phyloP scores from a whole-genome alignment of 208 protist species.

The Crithidia expoeki region DNA sequence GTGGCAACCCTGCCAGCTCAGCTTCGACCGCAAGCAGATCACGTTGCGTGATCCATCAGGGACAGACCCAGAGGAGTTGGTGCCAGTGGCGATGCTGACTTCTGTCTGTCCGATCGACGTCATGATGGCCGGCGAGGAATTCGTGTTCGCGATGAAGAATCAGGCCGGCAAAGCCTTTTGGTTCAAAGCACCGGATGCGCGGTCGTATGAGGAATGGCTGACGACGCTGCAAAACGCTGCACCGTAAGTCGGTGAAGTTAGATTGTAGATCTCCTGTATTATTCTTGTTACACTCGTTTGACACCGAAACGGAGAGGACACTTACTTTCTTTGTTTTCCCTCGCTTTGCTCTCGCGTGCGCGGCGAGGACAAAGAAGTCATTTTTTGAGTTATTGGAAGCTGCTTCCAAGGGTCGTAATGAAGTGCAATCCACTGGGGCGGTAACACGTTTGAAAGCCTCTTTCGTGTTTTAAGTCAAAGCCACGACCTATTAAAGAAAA shows the following conservation, averaged over 20 bases:
- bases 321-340: too few relatives aligned
- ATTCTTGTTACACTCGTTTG: too few relatives aligned
- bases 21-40: slow-evolving; percentile 50
- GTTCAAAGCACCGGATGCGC: slow-evolving; percentile 61
- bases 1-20: slow-evolving; percentile 84
- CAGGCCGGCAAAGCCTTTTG: slow-evolving; percentile 83
- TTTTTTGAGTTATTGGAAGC: too few relatives aligned
- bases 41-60: slow-evolving; percentile 41
- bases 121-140: slow-evolving; percentile 69
- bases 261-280: too few relatives aligned
- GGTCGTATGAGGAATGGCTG: slow-evolving; percentile 67
- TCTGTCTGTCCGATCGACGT: slow-evolving; percentile 88
- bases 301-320: too few relatives aligned
- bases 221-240: slow-evolving; percentile 62
- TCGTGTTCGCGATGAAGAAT: slow-evolving; percentile 87
- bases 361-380: too few relatives aligned
- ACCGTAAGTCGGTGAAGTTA: slow-evolving; percentile 23
- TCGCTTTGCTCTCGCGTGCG: too few relatives aligned
- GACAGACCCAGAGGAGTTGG: slow-evolving; percentile 47
- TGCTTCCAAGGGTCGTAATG: too few relatives aligned
- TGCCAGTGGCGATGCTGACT: slow-evolving; percentile 64
- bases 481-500: too few relatives aligned
- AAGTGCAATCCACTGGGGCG: too few relatives aligned
- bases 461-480: too few relatives aligned
- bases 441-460: too few relatives aligned